These are phyloP conservation scores for Lachancea sp. DNA, from an alignment of 805 yeast species.

Conservation along the genomic window DNA sequence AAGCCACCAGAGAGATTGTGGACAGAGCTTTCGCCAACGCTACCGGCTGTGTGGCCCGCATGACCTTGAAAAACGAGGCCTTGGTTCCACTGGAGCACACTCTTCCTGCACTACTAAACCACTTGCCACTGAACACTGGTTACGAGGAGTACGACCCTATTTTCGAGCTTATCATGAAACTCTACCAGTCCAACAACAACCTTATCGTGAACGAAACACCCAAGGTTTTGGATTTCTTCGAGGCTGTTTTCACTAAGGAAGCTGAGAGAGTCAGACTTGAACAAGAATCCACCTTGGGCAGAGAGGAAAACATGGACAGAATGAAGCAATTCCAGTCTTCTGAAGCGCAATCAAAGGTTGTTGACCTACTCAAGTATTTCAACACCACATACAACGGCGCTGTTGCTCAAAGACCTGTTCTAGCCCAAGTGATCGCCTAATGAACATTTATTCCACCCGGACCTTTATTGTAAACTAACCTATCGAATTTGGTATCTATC, in stretches of 20 bases:
- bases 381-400: slow-evolving; percentile 59
- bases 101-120: slow-evolving; percentile 64
- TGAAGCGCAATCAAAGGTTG: slow-evolving; percentile 56
- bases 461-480: slow-evolving; percentile 5
- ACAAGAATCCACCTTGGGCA: slow-evolving; percentile 72
- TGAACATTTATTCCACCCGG: not conserved
- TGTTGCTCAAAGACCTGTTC: slow-evolving; percentile 41
- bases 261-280: slow-evolving; percentile 63
- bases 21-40: slow-evolving; percentile 89
- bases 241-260: slow-evolving; percentile 67
- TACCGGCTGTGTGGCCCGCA: slow-evolving; percentile 93
- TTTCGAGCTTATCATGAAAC: slow-evolving; percentile 64
- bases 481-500: slow-evolving; percentile 3
- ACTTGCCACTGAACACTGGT: slow-evolving; percentile 81
- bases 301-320: slow-evolving; percentile 75
- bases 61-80: slow-evolving; percentile 65
- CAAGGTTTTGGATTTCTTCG: slow-evolving; percentile 59
- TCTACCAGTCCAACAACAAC: slow-evolving; percentile 59
- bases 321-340: slow-evolving; percentile 71
- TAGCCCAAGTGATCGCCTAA: slow-evolving; percentile 34
- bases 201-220: slow-evolving; percentile 50
- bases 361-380: slow-evolving; percentile 66
- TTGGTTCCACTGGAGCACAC: slow-evolving; percentile 75
- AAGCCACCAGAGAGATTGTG: slow-evolving; percentile 70
- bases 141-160: slow-evolving; percentile 91